phyloP scores from a whole-genome alignment of 257 asterid genomes.

The Solanum dulcamara region DNA sequence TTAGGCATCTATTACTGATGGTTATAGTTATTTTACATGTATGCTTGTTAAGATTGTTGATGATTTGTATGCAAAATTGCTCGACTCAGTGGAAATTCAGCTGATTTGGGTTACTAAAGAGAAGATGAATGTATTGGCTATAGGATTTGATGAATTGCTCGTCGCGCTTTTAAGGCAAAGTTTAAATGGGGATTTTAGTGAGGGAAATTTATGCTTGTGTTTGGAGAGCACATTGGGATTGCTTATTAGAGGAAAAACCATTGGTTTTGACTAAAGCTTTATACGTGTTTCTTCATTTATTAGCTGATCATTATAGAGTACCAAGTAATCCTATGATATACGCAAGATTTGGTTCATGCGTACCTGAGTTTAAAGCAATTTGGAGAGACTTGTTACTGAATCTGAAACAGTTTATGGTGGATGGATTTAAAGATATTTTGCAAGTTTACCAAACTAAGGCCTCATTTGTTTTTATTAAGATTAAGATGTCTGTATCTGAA shows the following conservation, averaged over 20 bases:
- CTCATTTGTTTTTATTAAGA: too few species aligned
- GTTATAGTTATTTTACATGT: slow-evolving; percentile 43
- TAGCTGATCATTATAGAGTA: slow-evolving; percentile 57
- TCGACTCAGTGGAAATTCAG: slow-evolving; percentile 36
- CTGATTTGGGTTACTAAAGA: slow-evolving; percentile 41
- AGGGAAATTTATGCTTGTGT: slow-evolving; percentile 60
- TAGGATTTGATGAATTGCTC: slow-evolving; percentile 51
- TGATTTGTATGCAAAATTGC: slow-evolving; percentile 35
- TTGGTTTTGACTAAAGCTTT: slow-evolving; percentile 23
- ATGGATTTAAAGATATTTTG: slow-evolving; percentile 36
- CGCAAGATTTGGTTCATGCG: slow-evolving; percentile 54
- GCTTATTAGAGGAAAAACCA: slow-evolving; percentile 47
- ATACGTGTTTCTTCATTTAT: slow-evolving; percentile 20
- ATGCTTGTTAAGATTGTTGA: slow-evolving; percentile 37
- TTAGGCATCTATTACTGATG: slow-evolving; percentile 62
- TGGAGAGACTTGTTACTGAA: slow-evolving; percentile 58
- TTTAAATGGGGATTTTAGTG: slow-evolving; percentile 53
- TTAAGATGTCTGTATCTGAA: too few species aligned
- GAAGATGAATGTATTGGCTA: slow-evolving; percentile 39
- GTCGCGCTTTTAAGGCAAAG: slow-evolving; percentile 58
- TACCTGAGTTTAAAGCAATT: slow-evolving; percentile 48
- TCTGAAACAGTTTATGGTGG: slow-evolving; percentile 29
- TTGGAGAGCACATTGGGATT: slow-evolving; percentile 43
- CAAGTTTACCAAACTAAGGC: slow-evolving; percentile 28
- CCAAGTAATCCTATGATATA: slow-evolving; percentile 18